Evolutionary conservation across 176 grass and related monocot species (phyloP), one percentile per base, ranked within the genome.

Genomic region (Metroxylon sagu): DNA sequence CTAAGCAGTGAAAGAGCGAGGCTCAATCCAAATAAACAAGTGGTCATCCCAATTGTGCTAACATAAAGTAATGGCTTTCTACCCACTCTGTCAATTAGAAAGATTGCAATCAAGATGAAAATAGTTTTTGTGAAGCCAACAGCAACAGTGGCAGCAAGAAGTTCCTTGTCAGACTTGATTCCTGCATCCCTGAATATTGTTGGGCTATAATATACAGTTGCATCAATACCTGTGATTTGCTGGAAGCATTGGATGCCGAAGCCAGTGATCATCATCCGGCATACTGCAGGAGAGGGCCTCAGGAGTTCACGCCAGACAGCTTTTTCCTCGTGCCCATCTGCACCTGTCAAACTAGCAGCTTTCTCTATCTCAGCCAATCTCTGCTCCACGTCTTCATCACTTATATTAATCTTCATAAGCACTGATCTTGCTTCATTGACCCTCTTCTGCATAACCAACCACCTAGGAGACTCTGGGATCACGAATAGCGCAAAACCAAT

Each of bases 391-490:
- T 84, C 89, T 0, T 68, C 64, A 25, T 79, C 80, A 3, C 51
- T 74, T 8, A 73, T 71, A 0, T 73, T 82, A 26, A 85, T 82
- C 67, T 72, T 74, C 12, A 62, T 29, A 10, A 94, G 89, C 57
- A 94, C 89, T 0, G 64, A 56, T 1, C 73, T 77, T 14, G 84
- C 89, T 30, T 94, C 77, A 49, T 0, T 35, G 0, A 56, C 14
- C 3, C 68, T 67, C 50, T 26, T 21, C 59, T 82, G 80, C 81
- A 85, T 81, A 0, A 88, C 81, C 0, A 94, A 71, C 89, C 89
- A 94, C 67, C 89, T 76, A 1, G 89, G 81, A 3, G 89, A 94
- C 63, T 94, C 89, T 16, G 84, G 84, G 61, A 94, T 94, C 7
- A 76, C 72, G 17, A 77, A 31, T 10, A 94, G 74, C 16, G 73